Percentiles rank a stretch among this genome's conserved stretches.
phyloP scores from a whole-genome alignment of 1,284 basidiomycete species.

The Fomitiporia mediterranea region DNA sequence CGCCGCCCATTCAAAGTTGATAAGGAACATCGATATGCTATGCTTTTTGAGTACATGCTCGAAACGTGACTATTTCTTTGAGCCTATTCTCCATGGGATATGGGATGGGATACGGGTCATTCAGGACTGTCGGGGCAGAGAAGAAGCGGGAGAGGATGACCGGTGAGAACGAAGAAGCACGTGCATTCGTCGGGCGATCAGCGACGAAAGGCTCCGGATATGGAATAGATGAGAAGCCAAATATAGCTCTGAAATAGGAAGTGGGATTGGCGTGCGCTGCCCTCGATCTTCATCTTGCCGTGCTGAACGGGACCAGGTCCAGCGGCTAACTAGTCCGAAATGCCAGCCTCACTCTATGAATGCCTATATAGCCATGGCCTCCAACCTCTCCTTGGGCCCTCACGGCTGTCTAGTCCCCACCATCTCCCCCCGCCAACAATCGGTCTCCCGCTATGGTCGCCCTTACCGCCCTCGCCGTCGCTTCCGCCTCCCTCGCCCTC shows the following conservation, averaged over 20 bases:
- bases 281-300: too few species aligned
- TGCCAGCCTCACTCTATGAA: background rate
- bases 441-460: constrained; percentile 26
- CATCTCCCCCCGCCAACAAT: constrained; percentile 25
- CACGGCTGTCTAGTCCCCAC: constrained; percentile 8
- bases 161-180: background rate
- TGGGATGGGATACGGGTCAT: too few species aligned
- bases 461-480: constrained; percentile 31
- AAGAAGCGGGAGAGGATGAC: background rate
- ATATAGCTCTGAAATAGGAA: too few species aligned
- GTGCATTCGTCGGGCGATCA: background rate
- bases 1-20: too few species aligned
- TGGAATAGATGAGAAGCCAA: background rate
- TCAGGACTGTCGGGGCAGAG: too few species aligned
- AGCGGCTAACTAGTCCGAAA: too few species aligned
- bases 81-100: too few species aligned
- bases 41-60: too few species aligned
- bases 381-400: constrained; percentile 28
- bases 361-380: constrained; percentile 27
- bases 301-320: too few species aligned
- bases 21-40: too few species aligned
- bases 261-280: background rate
- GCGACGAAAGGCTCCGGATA: background rate
- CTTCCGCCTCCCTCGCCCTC: constrained; percentile 26
- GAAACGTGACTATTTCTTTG: too few species aligned